Base-by-base conservation (phyloP, 106 monocot genomes). In the Xerophyta viscosa region DNA sequence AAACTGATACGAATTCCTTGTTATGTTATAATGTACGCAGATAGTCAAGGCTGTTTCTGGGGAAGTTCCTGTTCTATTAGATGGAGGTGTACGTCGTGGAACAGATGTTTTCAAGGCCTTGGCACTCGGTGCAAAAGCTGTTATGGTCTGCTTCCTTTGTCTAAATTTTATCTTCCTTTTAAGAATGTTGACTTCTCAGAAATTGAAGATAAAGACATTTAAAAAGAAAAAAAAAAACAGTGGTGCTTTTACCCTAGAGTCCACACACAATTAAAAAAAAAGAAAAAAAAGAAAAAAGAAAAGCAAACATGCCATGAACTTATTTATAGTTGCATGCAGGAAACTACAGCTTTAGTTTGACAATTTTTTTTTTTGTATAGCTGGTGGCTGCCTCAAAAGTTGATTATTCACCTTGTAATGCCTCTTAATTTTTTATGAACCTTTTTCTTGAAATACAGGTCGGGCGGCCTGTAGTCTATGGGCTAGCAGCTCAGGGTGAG, bases 61-160 rank as follows among this genome's bases (percentile, higher is more conserved):
- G 37, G 60, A 71, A 50, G 51, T 91, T 68, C 91, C 91, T 61
- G 85, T 91, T 24, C 54, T 91, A 30, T 7, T 91, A 8, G 91
- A 91, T 48, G 91, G 91, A 26, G 91, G 91, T 37, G 22, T 91
- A 29, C 70, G 91, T 4, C 84, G 78, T 23, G 91, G 91, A 55
- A 85, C 85, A 7, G 81, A 91, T 62, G 66, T 90, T 21, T 90
- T 84, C 71, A 84, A 90, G 70, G 84, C 89, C 48, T 68, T 90
- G 67, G 80, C 89, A 6, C 84, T 90, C 36, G 89, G 89, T 37
- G 89, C 89, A 15, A 54, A 58, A 20, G 74, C 78, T 62, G 75
- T 84, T 19, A 65, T 82, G 82, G 82, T 82, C 59, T 45, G 28
- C 10, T n/a, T 30, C 6, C 28, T 48, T 41, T 28, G 19, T 14